These are phyloP conservation scores for Saccharum officinarum DNA, from an alignment of 176 grass and related monocot species.

Conservation along the genomic window DNA sequence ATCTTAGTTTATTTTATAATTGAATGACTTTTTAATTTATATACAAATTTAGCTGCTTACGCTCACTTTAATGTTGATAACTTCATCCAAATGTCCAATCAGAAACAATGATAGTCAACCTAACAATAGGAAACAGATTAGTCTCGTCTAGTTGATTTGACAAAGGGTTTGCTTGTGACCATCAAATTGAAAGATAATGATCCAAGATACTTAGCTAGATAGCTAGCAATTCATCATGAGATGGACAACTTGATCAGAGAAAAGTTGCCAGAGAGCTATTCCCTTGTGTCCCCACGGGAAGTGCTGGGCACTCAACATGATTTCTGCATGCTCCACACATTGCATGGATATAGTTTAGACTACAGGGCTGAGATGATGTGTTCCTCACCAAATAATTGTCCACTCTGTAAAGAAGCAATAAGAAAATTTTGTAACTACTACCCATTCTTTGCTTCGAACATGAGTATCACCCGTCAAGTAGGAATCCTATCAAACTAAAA, in stretches of 20 bases:
- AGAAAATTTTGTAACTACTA: not conserved
- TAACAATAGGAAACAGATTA: not conserved
- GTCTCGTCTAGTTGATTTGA: not conserved
- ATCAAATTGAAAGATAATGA: too few relatives aligned
- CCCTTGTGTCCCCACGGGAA: too few relatives aligned
- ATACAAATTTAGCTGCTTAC: not conserved
- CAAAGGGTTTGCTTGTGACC: not conserved
- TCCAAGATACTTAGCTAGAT: not conserved
- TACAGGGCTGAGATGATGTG: not conserved
- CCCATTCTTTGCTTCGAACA: not conserved
- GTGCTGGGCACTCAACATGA: too few relatives aligned
- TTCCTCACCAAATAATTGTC: not conserved
- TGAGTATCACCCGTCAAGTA: not conserved
- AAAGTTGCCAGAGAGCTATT: not conserved
- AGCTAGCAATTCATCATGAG: not conserved
- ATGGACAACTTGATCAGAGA: not conserved
- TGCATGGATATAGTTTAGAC: too few relatives aligned
- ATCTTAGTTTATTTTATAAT: not conserved
- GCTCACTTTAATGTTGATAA: not conserved
- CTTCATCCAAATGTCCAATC: not conserved
- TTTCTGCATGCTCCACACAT: too few relatives aligned
- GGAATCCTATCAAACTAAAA: not conserved
- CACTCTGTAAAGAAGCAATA: slow-evolving; percentile 1
- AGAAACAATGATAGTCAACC: not conserved
- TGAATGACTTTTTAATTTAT: not conserved